These are phyloP conservation scores for Phytopythium boreale DNA, from an alignment of 352 stramenopile genomes.

Conservation along the genomic window DNA sequence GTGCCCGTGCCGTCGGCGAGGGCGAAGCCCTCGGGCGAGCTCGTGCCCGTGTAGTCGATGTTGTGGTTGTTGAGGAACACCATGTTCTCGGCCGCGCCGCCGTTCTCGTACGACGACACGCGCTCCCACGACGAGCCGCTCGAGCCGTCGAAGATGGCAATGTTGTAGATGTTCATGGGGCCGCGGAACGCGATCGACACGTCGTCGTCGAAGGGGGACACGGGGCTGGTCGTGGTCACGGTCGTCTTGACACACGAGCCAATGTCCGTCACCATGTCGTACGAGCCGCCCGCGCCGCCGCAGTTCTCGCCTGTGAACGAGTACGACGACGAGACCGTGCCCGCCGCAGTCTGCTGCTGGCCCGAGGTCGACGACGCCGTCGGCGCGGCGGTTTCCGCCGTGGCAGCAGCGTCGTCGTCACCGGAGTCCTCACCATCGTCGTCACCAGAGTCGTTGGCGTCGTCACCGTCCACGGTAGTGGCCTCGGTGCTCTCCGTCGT, in stretches of 20 bases:
- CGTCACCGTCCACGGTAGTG: conserved; percentile 10
- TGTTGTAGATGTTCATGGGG: conserved; percentile 66
- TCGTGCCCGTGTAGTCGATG: conserved; percentile 57
- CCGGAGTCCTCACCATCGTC: conserved; percentile 4
- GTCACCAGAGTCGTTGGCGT: conserved; percentile 11
- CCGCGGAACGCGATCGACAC: conserved; percentile 67
- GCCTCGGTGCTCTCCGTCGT: conserved; percentile 8
- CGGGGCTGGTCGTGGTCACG: conserved; percentile 32
- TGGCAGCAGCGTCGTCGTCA: conserved; percentile 5
- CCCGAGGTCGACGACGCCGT: conserved; percentile 3
- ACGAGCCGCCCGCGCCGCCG: conserved; percentile 45
- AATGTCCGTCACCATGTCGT: conserved; percentile 73
- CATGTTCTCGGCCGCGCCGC: conserved; percentile 51
- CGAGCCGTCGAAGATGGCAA: conserved; percentile 61
- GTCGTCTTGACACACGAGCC: conserved; percentile 44
- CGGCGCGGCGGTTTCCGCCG: conserved; percentile 14
- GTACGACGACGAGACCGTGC: conserved; percentile 37
- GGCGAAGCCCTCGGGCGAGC: conserved; percentile 60
- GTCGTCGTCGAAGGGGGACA: conserved; percentile 65
- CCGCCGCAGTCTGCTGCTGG: conserved; percentile 34
- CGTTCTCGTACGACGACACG: conserved; percentile 66
- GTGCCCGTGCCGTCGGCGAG: conserved; percentile 43
- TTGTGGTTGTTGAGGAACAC: conserved; percentile 87
- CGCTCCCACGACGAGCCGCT: conserved; percentile 47
- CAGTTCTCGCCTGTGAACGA: conserved; percentile 54